Percentiles rank a stretch among this genome's conserved stretches.
Conservation (phyloP, 208 protist genomes). For the Kentomonas sorsogonicus region DNA sequence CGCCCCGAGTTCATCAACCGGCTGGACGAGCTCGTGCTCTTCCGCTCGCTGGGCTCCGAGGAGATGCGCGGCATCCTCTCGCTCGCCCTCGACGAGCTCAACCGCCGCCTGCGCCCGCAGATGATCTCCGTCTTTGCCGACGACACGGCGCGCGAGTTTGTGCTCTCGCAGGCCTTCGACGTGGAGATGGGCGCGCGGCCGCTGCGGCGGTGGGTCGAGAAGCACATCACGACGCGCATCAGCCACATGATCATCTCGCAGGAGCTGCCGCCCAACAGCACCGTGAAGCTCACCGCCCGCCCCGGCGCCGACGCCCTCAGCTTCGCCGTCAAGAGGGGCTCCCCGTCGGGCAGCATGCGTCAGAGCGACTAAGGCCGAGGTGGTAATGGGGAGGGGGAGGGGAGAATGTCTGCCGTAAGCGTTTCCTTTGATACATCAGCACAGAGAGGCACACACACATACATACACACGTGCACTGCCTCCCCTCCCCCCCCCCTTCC, state of each 20-base stretch:
- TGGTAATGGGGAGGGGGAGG: too few species aligned
- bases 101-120: constrained; percentile 58
- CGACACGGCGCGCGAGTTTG: constrained; percentile 56
- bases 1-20: constrained; percentile 98
- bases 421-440: too few species aligned
- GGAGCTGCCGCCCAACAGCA: constrained; percentile 68
- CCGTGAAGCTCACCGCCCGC: constrained; percentile 46
- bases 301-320: constrained; percentile 30
- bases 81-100: constrained; percentile 43
- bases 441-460: constrained; percentile 5
- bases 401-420: too few species aligned
- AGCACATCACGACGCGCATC: constrained; percentile 85
- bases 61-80: constrained; percentile 90
- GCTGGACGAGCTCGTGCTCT: constrained; percentile 97
- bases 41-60: constrained; percentile 83
- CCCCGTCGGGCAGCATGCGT: too few species aligned
- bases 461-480: not conserved
- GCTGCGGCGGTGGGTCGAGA: constrained; percentile 84
- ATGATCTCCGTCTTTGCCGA: constrained; percentile 46
- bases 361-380: too few species aligned
- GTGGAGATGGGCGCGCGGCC: constrained; percentile 89
- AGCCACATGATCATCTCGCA: constrained; percentile 80
- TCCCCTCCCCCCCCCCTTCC: not conserved
- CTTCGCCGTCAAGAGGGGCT: constrained; percentile 59
- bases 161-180: constrained; percentile 69